Percentiles rank a stretch among this genome's conserved stretches.
phyloP scores from a whole-genome alignment of 2,329 filamentous ascomycete species.

The Monosporascus sp. region DNA sequence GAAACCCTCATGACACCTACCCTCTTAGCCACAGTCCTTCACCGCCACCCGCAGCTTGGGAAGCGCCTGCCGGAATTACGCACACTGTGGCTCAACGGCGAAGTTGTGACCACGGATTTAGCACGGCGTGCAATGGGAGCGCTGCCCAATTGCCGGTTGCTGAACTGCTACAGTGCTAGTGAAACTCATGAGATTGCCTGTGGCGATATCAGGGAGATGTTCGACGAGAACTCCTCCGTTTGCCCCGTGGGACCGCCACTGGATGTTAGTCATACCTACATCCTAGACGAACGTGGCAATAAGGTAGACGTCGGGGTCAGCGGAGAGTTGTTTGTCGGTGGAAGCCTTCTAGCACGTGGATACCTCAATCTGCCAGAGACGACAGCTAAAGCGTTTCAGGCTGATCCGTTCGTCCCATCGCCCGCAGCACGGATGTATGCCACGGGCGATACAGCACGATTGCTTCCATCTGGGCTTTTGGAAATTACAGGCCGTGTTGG shows the following conservation, averaged over 20 bases:
- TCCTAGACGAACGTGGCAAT: conserved; percentile 64
- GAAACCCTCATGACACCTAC: conserved; percentile 84
- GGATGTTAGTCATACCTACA: conserved; percentile 63
- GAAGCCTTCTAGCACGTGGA: conserved; percentile 65
- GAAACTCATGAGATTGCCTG: conserved; percentile 78
- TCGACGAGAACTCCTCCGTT: conserved; percentile 57
- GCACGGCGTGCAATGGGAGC: conserved; percentile 62
- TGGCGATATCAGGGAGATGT: conserved; percentile 65
- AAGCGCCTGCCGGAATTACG: conserved; percentile 59
- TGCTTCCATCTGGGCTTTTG: conserved; percentile 62
- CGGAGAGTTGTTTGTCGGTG: conserved; percentile 73
- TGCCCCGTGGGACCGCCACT: conserved; percentile 71
- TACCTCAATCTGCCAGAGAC: conserved; percentile 78
- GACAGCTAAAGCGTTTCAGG: conserved; percentile 66
- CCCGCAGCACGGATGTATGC: conserved; percentile 66
- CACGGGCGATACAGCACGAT: conserved; percentile 65
- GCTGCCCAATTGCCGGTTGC: conserved; percentile 62
- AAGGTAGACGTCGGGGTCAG: conserved; percentile 55
- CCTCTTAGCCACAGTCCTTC: conserved; percentile 67
- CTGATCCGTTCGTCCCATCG: conserved; percentile 56
- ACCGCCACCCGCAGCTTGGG: conserved; percentile 62
- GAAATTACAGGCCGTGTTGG: conserved; percentile 74
- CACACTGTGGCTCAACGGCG: conserved; percentile 75
- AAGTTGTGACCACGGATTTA: conserved; percentile 75
- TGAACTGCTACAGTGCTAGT: conserved; percentile 79